Conservation (phyloP, 1,139 yeast genomes). For the Pichia sp. region DNA sequence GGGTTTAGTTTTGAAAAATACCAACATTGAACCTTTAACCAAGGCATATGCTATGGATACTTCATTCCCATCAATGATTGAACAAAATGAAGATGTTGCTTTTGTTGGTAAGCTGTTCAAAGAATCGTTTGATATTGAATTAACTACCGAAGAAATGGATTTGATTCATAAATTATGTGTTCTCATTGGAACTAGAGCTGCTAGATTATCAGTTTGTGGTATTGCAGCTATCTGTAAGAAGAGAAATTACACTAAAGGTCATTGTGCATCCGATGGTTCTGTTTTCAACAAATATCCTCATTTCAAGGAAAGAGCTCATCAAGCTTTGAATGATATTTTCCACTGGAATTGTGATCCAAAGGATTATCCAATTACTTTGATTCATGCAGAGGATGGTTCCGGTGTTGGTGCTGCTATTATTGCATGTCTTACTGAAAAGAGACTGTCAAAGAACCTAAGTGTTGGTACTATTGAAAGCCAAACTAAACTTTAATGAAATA, state of each 20-base stretch:
- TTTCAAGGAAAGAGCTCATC: conserved; percentile 83
- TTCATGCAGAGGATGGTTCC: conserved; percentile 95
- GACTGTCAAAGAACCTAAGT: conserved; percentile 62
- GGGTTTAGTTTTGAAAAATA: conserved; percentile 52
- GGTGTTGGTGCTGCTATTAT: conserved; percentile 98
- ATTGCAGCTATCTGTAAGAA: conserved; percentile 91
- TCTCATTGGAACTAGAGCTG: conserved; percentile 85
- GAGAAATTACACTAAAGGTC: conserved; percentile 66
- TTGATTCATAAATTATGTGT: conserved; percentile 78
- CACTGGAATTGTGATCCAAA: conserved; percentile 56
- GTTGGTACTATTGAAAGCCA: conserved; percentile 43
- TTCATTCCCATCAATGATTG: conserved; percentile 77
- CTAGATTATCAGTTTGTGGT: conserved; percentile 90
- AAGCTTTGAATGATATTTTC: conserved; percentile 82
- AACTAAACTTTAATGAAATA: too few relatives aligned
- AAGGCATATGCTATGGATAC: conserved; percentile 75
- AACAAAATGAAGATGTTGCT: conserved; percentile 61
- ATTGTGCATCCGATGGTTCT: conserved; percentile 97
- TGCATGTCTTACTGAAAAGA: conserved; percentile 84
- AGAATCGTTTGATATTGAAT: conserved; percentile 46
- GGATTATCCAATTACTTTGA: conserved; percentile 72
- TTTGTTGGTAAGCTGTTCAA: conserved; percentile 66
- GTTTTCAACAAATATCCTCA: conserved; percentile 91
- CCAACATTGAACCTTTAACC: conserved; percentile 51
- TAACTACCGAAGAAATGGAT: conserved; percentile 75